Evolutionary conservation across 371 early-diverging fungal genomes (phyloP).

Genomic region (Lichtheimia corymbifera): DNA sequence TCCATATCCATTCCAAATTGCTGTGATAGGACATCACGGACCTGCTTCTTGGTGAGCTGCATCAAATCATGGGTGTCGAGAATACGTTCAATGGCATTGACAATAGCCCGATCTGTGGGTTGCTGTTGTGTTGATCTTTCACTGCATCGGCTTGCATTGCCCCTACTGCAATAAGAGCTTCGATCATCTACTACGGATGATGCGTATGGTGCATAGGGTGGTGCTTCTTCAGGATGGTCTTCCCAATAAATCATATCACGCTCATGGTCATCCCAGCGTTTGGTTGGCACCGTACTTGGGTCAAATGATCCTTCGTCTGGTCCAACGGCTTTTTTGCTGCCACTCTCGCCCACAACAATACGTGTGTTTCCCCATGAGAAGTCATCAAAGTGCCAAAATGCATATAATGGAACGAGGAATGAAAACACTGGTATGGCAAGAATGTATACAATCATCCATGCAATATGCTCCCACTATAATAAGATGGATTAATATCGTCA

Average conservation of each 20-base stretch:
- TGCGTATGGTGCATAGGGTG: too few relatives aligned
- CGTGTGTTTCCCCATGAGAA: constrained; percentile 94
- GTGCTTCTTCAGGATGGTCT: background rate
- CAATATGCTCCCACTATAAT: constrained; percentile 74
- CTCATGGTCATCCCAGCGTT: constrained; percentile 91
- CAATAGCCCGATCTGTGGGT: constrained; percentile 52
- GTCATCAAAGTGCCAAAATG: constrained; percentile 93
- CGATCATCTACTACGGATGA: too few relatives aligned
- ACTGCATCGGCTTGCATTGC: background rate
- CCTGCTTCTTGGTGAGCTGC: constrained; percentile 83
- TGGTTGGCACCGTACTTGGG: constrained; percentile 86
- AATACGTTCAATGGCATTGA: constrained; percentile 76
- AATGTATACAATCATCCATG: constrained; percentile 86
- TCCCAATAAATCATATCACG: background rate
- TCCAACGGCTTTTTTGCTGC: constrained; percentile 61
- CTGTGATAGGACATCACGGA: constrained; percentile 75
- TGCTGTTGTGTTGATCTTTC: background rate
- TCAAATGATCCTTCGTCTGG: constrained; percentile 71
- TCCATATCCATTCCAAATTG: constrained; percentile 84
- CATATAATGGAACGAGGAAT: constrained; percentile 70
- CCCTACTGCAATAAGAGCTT: background rate
- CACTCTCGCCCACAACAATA: constrained; percentile 75
- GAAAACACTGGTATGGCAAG: constrained; percentile 71
- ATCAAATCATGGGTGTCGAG: constrained; percentile 75
- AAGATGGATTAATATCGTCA: constrained; percentile 69